Base-by-base conservation (phyloP, 768 basidiomycete species). In the Grammothele lineata region DNA sequence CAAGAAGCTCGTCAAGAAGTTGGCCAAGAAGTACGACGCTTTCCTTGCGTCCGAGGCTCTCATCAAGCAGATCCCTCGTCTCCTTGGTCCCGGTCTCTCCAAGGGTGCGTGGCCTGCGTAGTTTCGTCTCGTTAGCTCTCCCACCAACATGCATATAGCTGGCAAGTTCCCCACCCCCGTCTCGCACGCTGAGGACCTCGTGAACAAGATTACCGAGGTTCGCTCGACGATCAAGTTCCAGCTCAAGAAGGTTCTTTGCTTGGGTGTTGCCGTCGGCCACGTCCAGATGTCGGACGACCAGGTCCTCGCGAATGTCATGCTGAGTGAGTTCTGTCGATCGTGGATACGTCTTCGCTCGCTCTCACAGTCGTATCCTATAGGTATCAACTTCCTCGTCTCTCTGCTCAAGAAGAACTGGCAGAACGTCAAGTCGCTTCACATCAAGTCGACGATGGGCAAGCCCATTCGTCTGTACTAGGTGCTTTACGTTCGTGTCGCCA, bases 161-260 rank as follows among this genome's bases (percentile, higher is more conserved):
- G 95, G 94, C 66, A 97, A 98, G 69, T 97, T 97, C 87, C 95
- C 94, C 40, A 97, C 95, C 46, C 94, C 96, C 59, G 82, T 99
- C 66, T 86, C 92, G 17, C 91, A 93, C 68, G 66, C 77, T 24
- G 96, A 99, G 64, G 95, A 98, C 70, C 73, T 99, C 45, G 60
- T 62, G 65, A 87, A 83, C 77, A 97, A 97, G 76, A 75, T 96
- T 66, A 82, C 72, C 56, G 96, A 99, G 70, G 94, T 99, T 58
- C 87, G 91, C 66, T 95, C 92, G 57, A 98, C 95, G 57, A 98
- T 99, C 83, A 99, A 98, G 76, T 97, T 98, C 89, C 95, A 97
- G 80, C 82, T 98, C 46, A 97, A 97, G 83, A 93, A 93, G 77
- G 96, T 98, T 50, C 80, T 99, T 48, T 99, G 96, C 75, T 77